Evolutionary conservation across 352 stramenopile species (phyloP), one percentile per base, ranked within the genome.

Genomic region (Phytophthora rubi): DNA sequence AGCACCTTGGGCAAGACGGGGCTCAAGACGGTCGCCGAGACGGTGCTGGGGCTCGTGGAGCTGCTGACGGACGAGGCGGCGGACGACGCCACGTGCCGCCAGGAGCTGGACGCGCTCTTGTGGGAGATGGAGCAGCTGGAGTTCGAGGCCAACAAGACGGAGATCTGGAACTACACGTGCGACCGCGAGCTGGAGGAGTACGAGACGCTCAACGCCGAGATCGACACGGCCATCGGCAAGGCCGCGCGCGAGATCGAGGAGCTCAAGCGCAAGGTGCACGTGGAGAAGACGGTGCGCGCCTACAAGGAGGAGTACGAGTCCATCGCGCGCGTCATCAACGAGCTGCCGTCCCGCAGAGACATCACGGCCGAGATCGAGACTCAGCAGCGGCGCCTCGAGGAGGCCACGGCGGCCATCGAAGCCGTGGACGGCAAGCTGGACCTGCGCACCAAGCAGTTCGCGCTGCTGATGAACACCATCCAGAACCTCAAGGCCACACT

Each of bases 241-340:
- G 87, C 88, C 23, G 70, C 79, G 6, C 73, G 68, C 32, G 86
- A 95, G 66, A 97, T 97, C 44, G 80, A 95, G 53, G 65, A 88
- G 53, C 83, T 97, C 49, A 92, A 94, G 74, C 59, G 66, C 12
- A 88, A 90, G 32, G 84, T 97, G 56, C 81, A 86, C 45, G 77
- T 86, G 26, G 88, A 97, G 60, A 91, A 88, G 66, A 87, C 75
- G 0, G 75, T 95, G 18, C 84, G 88, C 7, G 82, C 81, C 32
- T 95, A 95, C 71, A 97, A 97, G 64, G 87, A 97, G 65, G 89
- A 95, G 67, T 97, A 97, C 73, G 89, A 97, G 68, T 92, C 85
- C 16, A 88, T 93, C 55, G 88, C 89, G 37, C 73, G 86, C 15
- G 84, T 94, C 3, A 83, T 97, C 68, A 97, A 97, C 65, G 77